Conservation (phyloP, 164 flowering plant species). For the Euptelea pleiosperma region DNA sequence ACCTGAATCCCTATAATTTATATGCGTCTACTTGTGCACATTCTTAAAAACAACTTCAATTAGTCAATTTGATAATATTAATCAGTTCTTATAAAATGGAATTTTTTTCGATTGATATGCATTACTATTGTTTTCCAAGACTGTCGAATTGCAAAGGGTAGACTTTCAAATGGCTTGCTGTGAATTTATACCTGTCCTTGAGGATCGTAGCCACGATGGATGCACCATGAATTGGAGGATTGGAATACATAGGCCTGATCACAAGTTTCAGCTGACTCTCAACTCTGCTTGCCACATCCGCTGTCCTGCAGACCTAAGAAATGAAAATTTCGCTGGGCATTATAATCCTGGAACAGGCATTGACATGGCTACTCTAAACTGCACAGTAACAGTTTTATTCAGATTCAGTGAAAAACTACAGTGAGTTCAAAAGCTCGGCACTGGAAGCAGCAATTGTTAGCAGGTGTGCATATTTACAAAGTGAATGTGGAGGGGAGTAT, state of each 20-base stretch:
- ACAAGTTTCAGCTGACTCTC: conserved; percentile 99
- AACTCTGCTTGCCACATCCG: conserved; percentile 82
- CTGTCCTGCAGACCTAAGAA: conserved; percentile 68
- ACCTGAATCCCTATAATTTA: neutral
- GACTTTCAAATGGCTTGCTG: neutral
- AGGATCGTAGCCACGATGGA: conserved; percentile 90
- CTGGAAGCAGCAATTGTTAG: neutral
- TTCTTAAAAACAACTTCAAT: no score
- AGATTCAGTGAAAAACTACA: no score
- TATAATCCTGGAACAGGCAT: neutral
- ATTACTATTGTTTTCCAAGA: neutral
- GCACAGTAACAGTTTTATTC: no score
- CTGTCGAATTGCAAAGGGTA: neutral
- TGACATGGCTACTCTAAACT: no score
- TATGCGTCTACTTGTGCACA: neutral
- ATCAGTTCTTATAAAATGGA: no score
- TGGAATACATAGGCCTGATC: conserved; percentile 97
- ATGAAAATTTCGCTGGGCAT: neutral
- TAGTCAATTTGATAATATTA: no score
- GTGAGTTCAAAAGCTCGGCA: neutral
- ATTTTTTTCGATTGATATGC: no score
- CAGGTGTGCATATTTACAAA: neutral
- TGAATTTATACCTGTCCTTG: conserved; percentile 56
- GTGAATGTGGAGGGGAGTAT: neutral
- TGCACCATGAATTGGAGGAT: conserved; percentile 97